Evolutionary conservation across 768 basidiomycete genomes (phyloP).

Genomic region (Pisolithus tinctorius): DNA sequence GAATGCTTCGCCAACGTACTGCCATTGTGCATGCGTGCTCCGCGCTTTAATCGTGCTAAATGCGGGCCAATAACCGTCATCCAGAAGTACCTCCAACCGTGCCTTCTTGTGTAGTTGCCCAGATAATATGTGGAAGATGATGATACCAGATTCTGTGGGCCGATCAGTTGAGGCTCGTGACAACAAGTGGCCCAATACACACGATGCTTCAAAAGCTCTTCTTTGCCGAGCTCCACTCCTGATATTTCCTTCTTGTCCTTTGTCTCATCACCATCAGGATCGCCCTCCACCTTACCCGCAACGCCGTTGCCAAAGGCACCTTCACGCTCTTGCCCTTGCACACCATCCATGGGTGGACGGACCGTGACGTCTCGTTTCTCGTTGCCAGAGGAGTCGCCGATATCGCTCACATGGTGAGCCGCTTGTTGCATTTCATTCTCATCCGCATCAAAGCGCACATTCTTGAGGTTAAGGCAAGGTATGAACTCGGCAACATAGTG

Average conservation of each 20-base stretch:
- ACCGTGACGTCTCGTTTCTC: conserved; percentile 33
- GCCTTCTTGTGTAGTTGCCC: conserved; percentile 78
- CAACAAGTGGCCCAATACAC: conserved; percentile 18
- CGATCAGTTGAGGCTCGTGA: conserved; percentile 6
- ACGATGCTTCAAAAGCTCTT: conserved; percentile 72
- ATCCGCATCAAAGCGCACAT: conserved; percentile 61
- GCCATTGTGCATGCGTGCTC: conserved; percentile 68
- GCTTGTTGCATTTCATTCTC: conserved; percentile 47
- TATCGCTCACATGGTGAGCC: conserved; percentile 26
- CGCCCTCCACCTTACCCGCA: not conserved
- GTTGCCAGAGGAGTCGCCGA: conserved; percentile 24
- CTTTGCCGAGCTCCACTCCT: conserved; percentile 53
- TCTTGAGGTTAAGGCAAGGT: conserved; percentile 69
- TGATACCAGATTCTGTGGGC: conserved; percentile 73
- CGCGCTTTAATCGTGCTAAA: conserved; percentile 70
- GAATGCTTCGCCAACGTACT: conserved; percentile 88
- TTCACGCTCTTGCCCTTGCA: conserved; percentile 15
- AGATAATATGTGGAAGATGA: conserved; percentile 79
- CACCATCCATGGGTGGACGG: conserved; percentile 14
- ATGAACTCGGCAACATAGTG: conserved; percentile 84
- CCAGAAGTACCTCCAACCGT: conserved; percentile 83
- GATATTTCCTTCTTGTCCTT: conserved; percentile 27
- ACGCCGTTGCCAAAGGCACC: conserved; percentile 1
- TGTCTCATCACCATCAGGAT: conserved; percentile 1
- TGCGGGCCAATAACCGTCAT: conserved; percentile 93